Evolutionary conservation across 176 grass and related monocot genomes (phyloP).

Genomic region (Urochloa ruziziensis): DNA sequence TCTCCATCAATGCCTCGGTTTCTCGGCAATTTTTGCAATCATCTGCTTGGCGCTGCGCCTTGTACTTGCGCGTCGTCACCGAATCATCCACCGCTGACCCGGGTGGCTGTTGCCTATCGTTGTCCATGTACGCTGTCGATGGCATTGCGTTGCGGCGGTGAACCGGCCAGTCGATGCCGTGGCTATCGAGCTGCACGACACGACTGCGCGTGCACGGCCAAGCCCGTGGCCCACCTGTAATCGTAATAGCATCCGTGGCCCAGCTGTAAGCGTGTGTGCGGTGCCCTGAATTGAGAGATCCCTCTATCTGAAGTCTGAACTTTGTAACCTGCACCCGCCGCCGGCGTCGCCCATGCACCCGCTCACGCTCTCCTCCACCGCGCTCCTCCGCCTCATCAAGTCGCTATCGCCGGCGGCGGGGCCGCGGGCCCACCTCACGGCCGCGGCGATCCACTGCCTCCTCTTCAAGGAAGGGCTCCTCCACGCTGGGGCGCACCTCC

Average conservation of each 20-base stretch:
- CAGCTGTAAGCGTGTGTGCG: neutral
- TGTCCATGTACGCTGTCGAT: neutral
- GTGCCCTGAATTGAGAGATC: neutral
- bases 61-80: neutral
- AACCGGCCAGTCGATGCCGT: too few species aligned
- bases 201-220: neutral
- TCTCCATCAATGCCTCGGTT: neutral
- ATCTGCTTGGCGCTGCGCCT: neutral
- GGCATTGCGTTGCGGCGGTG: neutral
- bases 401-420: conserved; percentile 37
- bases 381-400: conserved; percentile 55
- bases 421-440: conserved; percentile 9
- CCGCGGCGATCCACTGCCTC: conserved; percentile 50
- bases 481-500: conserved; percentile 50
- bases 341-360: conserved; percentile 25
- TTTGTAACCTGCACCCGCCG: neutral
- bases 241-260: neutral
- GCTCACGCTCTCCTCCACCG: conserved; percentile 31
- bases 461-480: conserved; percentile 47
- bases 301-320: too few species aligned
- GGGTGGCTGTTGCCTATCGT: too few species aligned
- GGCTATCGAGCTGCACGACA: neutral
- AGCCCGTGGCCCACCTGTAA: neutral
- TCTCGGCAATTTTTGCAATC: neutral
- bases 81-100: neutral